Conservation (phyloP, 169 alveolate genomes). For the Cryptosporidium muris region DNA sequence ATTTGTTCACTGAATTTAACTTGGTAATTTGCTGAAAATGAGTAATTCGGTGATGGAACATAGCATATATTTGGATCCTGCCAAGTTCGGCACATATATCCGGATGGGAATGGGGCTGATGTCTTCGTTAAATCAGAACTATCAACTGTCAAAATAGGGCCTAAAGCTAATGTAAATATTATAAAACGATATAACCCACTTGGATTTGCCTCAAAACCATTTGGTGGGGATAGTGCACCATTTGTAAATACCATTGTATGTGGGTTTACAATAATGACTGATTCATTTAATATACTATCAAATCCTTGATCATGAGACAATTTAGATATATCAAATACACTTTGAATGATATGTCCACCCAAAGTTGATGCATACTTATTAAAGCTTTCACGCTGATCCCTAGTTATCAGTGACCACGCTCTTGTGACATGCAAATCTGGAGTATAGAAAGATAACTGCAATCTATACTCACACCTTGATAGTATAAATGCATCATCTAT, state of each 20-base stretch:
- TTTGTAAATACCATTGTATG: constrained; percentile 41
- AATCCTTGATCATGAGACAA: constrained; percentile 47
- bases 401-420: constrained; percentile 77
- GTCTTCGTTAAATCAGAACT: constrained; percentile 22
- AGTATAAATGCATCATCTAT: constrained; percentile 78
- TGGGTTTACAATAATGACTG: constrained; percentile 20
- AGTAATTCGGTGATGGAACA: constrained; percentile 42
- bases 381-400: constrained; percentile 75
- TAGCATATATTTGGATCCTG: constrained; percentile 16
- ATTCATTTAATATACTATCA: constrained; percentile 41
- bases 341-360: constrained; percentile 68
- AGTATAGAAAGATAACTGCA: constrained; percentile 82
- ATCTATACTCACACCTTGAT: constrained; percentile 80
- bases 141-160: constrained; percentile 54
- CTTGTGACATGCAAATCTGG: constrained; percentile 83
- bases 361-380: constrained; percentile 72
- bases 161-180: constrained; percentile 48
- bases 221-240: constrained; percentile 70
- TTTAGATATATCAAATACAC: constrained; percentile 52
- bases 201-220: constrained; percentile 65
- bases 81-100: constrained; percentile 68
- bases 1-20: constrained; percentile 81
- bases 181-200: constrained; percentile 50
- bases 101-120: constrained; percentile 66
- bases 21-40: constrained; percentile 74